These are phyloP conservation scores for Tolypocladium tropicale DNA, from an alignment of 2,329 filamentous ascomycete genomes.

Conservation along the genomic window DNA sequence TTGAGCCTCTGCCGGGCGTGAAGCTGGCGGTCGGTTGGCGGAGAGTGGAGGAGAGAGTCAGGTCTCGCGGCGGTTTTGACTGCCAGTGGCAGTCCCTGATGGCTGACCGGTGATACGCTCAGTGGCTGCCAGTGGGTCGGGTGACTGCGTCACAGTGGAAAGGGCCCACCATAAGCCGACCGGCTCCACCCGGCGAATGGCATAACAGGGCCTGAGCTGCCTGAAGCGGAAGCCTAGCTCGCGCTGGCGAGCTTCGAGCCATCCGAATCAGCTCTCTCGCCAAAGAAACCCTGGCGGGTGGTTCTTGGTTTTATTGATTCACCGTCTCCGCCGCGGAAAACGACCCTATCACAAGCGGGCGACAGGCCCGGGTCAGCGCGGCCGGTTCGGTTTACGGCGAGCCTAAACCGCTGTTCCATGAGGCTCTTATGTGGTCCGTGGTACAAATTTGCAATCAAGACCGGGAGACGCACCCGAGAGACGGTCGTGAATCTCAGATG, in stretches of 20 bases:
- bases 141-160: slow-evolving; percentile 6
- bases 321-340: background rate
- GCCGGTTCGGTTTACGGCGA: background rate
- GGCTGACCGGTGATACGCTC: background rate
- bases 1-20: background rate
- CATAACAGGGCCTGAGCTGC: background rate
- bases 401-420: background rate
- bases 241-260: background rate
- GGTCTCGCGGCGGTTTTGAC: background rate
- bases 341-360: background rate
- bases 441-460: background rate
- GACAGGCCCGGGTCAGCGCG: background rate
- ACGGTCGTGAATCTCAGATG: too few species aligned
- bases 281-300: background rate
- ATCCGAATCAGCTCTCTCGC: background rate
- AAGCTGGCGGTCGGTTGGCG: background rate
- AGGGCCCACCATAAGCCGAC: background rate
- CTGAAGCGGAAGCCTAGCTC: background rate
- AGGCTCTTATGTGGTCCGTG: background rate
- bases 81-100: background rate
- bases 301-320: background rate
- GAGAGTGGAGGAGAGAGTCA: background rate
- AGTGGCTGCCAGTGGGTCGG: slow-evolving; percentile 1
- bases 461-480: background rate
- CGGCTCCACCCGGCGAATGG: background rate